A percentile compares a stretch with the other conserved stretches of the same genome.
These are phyloP conservation scores for Elasticomyces elasticus DNA, from an alignment of 495 filamentous ascomycete genomes.

Conservation along the genomic window DNA sequence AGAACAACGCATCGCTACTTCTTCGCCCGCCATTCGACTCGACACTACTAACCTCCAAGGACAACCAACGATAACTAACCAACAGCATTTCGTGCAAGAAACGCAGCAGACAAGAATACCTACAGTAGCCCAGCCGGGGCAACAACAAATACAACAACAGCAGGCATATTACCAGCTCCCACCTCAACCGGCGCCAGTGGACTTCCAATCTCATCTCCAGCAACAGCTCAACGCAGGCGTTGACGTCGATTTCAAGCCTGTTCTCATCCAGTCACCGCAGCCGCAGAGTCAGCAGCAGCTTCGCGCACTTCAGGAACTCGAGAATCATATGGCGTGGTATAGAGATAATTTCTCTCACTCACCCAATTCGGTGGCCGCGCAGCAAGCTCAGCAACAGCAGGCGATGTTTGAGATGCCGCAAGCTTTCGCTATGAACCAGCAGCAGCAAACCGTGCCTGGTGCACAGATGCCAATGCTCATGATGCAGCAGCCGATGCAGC, in stretches of 20 bases:
- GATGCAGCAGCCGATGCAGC: no score
- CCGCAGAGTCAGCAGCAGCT: slow-evolving; percentile 20
- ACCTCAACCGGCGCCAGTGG: no score
- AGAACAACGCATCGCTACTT: slow-evolving; percentile 23
- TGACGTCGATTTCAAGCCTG: slow-evolving; percentile 17
- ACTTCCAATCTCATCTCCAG: slow-evolving; percentile 30
- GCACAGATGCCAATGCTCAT: neutral
- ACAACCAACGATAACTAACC: slow-evolving; percentile 39
- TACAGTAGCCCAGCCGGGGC: slow-evolving; percentile 50
- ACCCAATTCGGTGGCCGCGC: no score
- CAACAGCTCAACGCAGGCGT: slow-evolving; percentile 21
- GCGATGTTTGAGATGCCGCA: no score
- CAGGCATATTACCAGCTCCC: no score
- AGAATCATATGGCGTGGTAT: slow-evolving; percentile 31
- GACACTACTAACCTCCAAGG: slow-evolving; percentile 57
- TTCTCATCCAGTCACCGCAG: slow-evolving; percentile 15
- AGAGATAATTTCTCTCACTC: slow-evolving; percentile 5
- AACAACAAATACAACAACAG: no score
- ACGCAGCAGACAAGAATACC: slow-evolving; percentile 55
- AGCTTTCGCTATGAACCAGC: no score
- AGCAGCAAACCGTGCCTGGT: neutral
- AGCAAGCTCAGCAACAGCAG: no score
- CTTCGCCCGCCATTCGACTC: slow-evolving; percentile 47
- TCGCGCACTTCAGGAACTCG: slow-evolving; percentile 25
- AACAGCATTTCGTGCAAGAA: slow-evolving; percentile 58